Conservation (phyloP, 2,329 filamentous ascomycete genomes). For the Ophiosphaerella narmari region DNA sequence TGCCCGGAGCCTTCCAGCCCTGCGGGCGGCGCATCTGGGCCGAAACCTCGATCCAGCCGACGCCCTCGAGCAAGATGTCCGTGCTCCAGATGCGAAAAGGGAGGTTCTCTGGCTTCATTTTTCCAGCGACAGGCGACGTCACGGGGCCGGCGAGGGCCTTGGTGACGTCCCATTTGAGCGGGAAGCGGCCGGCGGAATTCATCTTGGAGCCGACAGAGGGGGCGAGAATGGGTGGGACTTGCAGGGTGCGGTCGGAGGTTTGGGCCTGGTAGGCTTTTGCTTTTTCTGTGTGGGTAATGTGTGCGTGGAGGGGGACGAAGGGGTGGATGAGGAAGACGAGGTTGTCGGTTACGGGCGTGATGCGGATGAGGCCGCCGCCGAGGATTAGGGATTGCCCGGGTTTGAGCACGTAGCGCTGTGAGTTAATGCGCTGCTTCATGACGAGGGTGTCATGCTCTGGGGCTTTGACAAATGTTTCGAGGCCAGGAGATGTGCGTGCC, state of each 20-base stretch:
- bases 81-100: conserved; percentile 80
- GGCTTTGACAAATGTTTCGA: conserved; percentile 72
- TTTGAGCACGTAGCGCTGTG: conserved; percentile 74
- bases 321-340: conserved; percentile 78
- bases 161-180: conserved; percentile 82
- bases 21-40: conserved; percentile 69
- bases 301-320: conserved; percentile 78
- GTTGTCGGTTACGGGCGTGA: conserved; percentile 73
- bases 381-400: conserved; percentile 80
- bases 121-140: conserved; percentile 65
- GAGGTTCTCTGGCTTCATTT: conserved; percentile 67
- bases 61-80: conserved; percentile 88
- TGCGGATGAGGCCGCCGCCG: conserved; percentile 78
- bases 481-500: conserved; percentile 64
- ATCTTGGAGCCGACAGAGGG: conserved; percentile 47
- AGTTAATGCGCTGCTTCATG: conserved; percentile 76
- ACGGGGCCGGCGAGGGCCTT: conserved; percentile 75
- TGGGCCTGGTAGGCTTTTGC: conserved; percentile 72
- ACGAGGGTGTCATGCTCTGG: conserved; percentile 70
- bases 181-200: conserved; percentile 69
- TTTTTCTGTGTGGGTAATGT: conserved; percentile 80
- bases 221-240: conserved; percentile 64
- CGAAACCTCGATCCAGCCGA: conserved; percentile 89
- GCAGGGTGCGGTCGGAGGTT: conserved; percentile 58
- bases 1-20: conserved; percentile 44